phyloP scores from a whole-genome alignment of 352 stramenopile species.

The Phytophthora kernoviae region DNA sequence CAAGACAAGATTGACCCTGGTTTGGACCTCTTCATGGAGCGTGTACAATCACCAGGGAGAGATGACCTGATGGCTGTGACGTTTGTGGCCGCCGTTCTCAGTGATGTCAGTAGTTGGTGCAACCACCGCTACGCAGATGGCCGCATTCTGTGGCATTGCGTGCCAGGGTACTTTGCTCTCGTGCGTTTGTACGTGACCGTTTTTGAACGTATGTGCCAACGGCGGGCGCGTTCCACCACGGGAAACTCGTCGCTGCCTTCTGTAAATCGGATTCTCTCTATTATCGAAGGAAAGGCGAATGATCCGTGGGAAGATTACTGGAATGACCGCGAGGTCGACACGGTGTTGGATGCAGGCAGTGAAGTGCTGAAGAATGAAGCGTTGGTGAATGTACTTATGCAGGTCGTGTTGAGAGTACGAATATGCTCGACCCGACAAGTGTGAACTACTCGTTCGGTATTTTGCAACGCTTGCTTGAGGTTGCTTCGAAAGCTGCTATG shows the following conservation, averaged over 20 bases:
- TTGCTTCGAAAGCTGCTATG: conserved; percentile 49
- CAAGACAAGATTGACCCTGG: conserved; percentile 56
- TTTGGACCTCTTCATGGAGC: conserved; percentile 60
- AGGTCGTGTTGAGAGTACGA: conserved; percentile 83
- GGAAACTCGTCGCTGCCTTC: conserved; percentile 38
- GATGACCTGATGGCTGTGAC: conserved; percentile 69
- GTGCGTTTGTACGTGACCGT: conserved; percentile 68
- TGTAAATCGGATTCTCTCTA: conserved; percentile 65
- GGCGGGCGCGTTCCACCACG: conserved; percentile 44
- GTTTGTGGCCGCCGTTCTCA: conserved; percentile 77
- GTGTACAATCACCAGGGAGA: conserved; percentile 51
- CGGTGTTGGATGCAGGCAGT: conserved; percentile 52
- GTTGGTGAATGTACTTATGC: conserved; percentile 77
- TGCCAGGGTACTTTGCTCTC: conserved; percentile 79
- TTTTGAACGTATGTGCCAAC: conserved; percentile 82
- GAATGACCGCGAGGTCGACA: conserved; percentile 60
- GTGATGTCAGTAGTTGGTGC: conserved; percentile 67
- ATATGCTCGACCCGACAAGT: conserved; percentile 79
- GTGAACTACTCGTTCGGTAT: conserved; percentile 88
- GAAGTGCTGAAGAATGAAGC: conserved; percentile 75
- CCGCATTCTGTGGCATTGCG: conserved; percentile 71
- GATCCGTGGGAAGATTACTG: conserved; percentile 85
- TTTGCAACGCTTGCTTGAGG: conserved; percentile 75
- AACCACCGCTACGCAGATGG: conserved; percentile 42
- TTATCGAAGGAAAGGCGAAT: conserved; percentile 48